A percentile compares a stretch with the other conserved stretches of the same genome.
Conservation (phyloP, 192 early-diverging fungal genomes). For the Geranomyces variabilis region DNA sequence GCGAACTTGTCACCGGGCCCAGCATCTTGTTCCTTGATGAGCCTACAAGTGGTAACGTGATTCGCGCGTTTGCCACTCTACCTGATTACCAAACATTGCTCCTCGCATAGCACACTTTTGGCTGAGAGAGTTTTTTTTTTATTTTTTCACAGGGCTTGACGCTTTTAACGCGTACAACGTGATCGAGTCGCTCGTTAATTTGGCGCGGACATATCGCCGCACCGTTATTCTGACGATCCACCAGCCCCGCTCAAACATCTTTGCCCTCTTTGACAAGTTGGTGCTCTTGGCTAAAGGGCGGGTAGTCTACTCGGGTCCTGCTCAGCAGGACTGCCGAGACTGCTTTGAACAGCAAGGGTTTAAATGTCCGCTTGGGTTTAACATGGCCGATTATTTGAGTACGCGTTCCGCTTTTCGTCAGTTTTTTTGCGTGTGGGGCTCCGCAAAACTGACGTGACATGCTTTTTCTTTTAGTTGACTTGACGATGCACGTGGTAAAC, state of each 20-base stretch:
- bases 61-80: no score
- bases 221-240: slow-evolving; percentile 93
- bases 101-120: no score
- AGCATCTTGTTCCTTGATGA: slow-evolving; percentile 85
- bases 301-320: slow-evolving; percentile 82
- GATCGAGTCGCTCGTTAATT: slow-evolving; percentile 79
- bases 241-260: slow-evolving; percentile 92
- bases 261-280: slow-evolving; percentile 86
- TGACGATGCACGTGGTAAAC: slow-evolving; percentile 62
- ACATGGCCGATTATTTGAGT: slow-evolving; percentile 85
- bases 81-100: no score
- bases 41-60: slow-evolving; percentile 52
- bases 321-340: slow-evolving; percentile 50
- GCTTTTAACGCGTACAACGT: slow-evolving; percentile 94
- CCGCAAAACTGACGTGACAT: neutral
- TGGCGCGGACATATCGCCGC: slow-evolving; percentile 76
- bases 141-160: slow-evolving; percentile 69
- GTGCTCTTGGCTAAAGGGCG: slow-evolving; percentile 82
- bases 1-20: slow-evolving; percentile 88
- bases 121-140: neutral
- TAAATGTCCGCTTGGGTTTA: slow-evolving; percentile 82
- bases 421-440: neutral
- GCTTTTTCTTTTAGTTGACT: slow-evolving; percentile 46
- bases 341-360: slow-evolving; percentile 81
- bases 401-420: slow-evolving; percentile 10